A percentile compares a stretch with the other conserved stretches of the same genome.
These are phyloP conservation scores for Fomitopsis pinicola DNA, from an alignment of 1,284 basidiomycete genomes.

Conservation along the genomic window DNA sequence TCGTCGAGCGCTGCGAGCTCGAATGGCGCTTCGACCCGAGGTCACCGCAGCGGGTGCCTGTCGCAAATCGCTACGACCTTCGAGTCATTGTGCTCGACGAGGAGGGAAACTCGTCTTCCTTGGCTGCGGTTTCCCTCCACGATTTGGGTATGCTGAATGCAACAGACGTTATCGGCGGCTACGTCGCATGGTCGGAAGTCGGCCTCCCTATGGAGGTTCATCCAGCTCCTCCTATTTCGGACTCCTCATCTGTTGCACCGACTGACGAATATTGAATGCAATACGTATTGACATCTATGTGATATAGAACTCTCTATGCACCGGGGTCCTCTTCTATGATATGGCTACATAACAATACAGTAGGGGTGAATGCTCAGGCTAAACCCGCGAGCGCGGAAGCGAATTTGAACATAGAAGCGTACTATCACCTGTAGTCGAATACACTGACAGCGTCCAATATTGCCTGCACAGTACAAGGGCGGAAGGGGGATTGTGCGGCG, in stretches of 20 bases:
- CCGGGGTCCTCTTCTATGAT: no score
- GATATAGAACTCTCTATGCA: no score
- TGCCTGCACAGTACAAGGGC: neutral
- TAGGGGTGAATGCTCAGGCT: neutral
- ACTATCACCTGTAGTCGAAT: neutral
- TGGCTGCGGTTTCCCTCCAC: conserved; percentile 64
- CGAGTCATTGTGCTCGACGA: conserved; percentile 68
- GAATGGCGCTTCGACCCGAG: conserved; percentile 75
- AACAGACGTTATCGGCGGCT: conserved; percentile 73
- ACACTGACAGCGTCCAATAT: neutral
- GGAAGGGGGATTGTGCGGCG: neutral
- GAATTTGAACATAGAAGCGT: neutral
- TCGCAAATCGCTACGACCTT: conserved; percentile 69
- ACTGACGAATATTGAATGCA: conserved; percentile 1
- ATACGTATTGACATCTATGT: neutral
- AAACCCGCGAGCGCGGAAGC: neutral
- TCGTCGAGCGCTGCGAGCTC: conserved; percentile 68
- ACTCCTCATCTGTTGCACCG: neutral
- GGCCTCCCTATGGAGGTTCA: conserved; percentile 46
- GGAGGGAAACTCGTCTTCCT: conserved; percentile 64
- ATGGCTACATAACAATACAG: no score
- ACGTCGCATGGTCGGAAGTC: conserved; percentile 61
- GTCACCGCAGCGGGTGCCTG: conserved; percentile 42
- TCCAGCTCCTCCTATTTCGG: neutral
- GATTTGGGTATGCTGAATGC: conserved; percentile 65